Conservation (phyloP, 2,329 filamentous ascomycete genomes). For the Ophiocordyceps camponoti-rufipedis region DNA sequence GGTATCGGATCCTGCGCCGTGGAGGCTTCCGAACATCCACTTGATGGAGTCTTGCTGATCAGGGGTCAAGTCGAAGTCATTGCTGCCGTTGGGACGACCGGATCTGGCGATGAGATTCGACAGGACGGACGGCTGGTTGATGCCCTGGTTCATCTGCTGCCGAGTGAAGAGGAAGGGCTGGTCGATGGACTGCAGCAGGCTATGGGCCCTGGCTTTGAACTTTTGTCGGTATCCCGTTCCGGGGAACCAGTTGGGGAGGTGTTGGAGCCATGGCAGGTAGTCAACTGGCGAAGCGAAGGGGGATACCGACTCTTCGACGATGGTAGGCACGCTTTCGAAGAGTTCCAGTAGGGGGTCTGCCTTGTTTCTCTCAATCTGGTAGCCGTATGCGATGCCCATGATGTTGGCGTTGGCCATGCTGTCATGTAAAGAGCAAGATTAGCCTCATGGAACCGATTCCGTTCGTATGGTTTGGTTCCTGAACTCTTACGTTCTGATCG, state of each 20-base stretch:
- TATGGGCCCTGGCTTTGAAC: background rate
- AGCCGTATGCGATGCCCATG: conserved; percentile 9
- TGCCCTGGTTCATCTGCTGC: background rate
- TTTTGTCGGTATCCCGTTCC: background rate
- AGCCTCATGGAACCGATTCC: background rate
- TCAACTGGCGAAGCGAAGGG: conserved; percentile 16
- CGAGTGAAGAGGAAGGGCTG: background rate
- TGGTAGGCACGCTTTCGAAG: conserved; percentile 10
- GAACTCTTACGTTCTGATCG: background rate
- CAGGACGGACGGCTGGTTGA: background rate
- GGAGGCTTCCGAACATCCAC: conserved; percentile 1
- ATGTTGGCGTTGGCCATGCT: conserved; percentile 3
- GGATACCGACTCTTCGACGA: conserved; percentile 10
- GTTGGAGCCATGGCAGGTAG: conserved; percentile 1
- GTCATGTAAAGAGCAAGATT: background rate
- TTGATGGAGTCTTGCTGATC: conserved; percentile 1
- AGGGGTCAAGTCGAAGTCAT: background rate
- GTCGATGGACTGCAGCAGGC: background rate
- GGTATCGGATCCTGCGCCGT: conserved; percentile 5
- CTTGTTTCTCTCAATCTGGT: conserved; percentile 10
- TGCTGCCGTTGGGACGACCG: no score
- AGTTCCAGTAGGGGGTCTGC: conserved; percentile 12
- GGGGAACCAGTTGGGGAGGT: background rate
- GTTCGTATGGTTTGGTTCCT: no score
- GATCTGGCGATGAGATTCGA: background rate